These are phyloP conservation scores for Astrephomene gubernaculifera DNA, from an alignment of 139 green algal species.

Conservation along the genomic window DNA sequence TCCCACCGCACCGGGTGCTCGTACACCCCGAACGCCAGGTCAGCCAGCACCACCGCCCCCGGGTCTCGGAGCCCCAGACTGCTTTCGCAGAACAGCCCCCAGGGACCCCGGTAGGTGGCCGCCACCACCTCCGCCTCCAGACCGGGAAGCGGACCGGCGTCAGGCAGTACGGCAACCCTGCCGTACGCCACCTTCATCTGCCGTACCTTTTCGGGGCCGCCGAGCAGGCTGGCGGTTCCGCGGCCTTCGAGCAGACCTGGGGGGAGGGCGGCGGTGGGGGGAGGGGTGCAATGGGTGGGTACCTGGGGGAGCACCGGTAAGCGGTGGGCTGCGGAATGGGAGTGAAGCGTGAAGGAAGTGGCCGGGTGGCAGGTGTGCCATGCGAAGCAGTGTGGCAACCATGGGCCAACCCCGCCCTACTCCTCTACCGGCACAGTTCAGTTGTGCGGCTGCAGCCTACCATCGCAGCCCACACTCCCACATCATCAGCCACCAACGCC, in stretches of 20 bases:
- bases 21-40: neutral
- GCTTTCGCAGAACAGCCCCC: neutral
- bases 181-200: neutral
- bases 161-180: neutral
- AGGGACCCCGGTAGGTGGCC: neutral
- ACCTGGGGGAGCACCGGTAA: neutral
- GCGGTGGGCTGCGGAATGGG: no score
- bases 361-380: no score
- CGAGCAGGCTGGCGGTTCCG: neutral
- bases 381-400: no score
- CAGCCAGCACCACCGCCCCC: neutral
- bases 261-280: no score
- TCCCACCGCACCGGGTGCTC: neutral
- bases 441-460: no score
- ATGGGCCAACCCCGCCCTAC: no score
- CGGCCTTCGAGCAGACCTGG: constrained; percentile 10
- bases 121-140: constrained; percentile 2
- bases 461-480: no score
- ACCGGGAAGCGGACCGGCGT: neutral
- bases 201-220: neutral
- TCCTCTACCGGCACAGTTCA: no score
- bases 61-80: neutral
- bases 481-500: no score
- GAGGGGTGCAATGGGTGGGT: neutral
- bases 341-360: no score